Percentiles rank a stretch among this genome's conserved stretches.
phyloP scores from a whole-genome alignment of 805 yeast species.

The Sugiyamaella lignohabitans region DNA sequence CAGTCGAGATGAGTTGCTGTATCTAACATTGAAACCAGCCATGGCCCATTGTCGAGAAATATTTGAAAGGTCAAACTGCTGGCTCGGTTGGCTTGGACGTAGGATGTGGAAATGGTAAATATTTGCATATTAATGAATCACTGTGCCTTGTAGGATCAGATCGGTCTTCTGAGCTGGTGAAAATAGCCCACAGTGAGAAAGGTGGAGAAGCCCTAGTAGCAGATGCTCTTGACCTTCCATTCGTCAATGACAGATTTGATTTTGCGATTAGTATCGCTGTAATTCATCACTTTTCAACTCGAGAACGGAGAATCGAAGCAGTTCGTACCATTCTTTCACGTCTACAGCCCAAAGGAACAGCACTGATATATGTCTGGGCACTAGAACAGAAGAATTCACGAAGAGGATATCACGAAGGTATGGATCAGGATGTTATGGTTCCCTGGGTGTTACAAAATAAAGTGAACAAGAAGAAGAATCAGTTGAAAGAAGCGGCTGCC shows the following conservation, averaged over 20 bases:
- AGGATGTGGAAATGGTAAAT: constrained; percentile 97
- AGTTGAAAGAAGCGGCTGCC: constrained; percentile 21
- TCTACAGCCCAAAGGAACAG: constrained; percentile 55
- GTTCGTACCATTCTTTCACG: constrained; percentile 59
- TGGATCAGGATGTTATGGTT: constrained; percentile 87
- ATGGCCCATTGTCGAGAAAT: constrained; percentile 90
- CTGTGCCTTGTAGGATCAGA: constrained; percentile 64
- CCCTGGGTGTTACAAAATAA: constrained; percentile 79
- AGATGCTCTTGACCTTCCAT: constrained; percentile 70
- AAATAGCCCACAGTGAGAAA: constrained; percentile 41
- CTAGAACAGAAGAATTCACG: constrained; percentile 82
- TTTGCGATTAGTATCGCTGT: constrained; percentile 96
- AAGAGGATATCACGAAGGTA: constrained; percentile 86
- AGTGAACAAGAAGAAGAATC: constrained; percentile 33
- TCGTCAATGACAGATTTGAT: constrained; percentile 46
- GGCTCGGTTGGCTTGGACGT: constrained; percentile 82
- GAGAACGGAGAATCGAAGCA: constrained; percentile 70
- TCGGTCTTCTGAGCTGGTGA: constrained; percentile 30
- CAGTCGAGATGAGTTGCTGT: neutral
- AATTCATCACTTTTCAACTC: constrained; percentile 89
- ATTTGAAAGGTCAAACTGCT: constrained; percentile 41
- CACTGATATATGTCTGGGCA: constrained; percentile 93
- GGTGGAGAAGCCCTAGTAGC: constrained; percentile 60
- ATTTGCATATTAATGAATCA: constrained; percentile 62
- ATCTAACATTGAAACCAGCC: constrained; percentile 44